Evolutionary conservation across 495 filamentous ascomycete genomes (phyloP).

Genomic region (Hyaloscypha hepaticicola): DNA sequence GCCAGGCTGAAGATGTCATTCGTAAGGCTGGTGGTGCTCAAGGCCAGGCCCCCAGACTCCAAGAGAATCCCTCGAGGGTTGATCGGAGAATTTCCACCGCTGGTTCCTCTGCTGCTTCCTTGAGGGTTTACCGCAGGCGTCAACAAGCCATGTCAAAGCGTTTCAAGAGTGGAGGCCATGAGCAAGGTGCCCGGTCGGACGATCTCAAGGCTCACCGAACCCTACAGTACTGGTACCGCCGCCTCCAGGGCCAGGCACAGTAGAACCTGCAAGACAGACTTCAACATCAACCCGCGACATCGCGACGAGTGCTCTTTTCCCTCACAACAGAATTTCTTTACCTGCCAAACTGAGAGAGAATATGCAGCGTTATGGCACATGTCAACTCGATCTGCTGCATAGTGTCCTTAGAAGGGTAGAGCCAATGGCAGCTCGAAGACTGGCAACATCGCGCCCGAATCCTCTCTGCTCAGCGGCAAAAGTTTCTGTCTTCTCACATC

Average conservation of each 20-base stretch:
- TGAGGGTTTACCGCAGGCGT: constrained; percentile 20
- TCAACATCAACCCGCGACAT: neutral
- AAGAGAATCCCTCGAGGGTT: constrained; percentile 2
- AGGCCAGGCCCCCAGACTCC: neutral
- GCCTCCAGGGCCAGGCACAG: neutral
- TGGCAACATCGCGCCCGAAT: constrained; percentile 7
- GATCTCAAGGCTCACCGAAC: constrained; percentile 21
- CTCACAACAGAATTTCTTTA: constrained; percentile 1
- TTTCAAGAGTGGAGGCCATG: neutral
- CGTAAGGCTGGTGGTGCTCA: constrained; percentile 14
- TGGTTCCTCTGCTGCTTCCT: constrained; percentile 11
- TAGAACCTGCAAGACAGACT: neutral
- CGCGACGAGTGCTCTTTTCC: neutral
- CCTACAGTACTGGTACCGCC: too few species aligned
- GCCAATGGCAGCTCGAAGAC: constrained; percentile 5
- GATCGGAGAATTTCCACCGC: constrained; percentile 25
- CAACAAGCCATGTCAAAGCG: constrained; percentile 7
- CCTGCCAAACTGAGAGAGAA: neutral
- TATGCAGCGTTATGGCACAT: constrained; percentile 17
- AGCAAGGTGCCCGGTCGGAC: constrained; percentile 19
- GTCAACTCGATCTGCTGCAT: constrained; percentile 3
- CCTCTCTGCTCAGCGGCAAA: constrained; percentile 19
- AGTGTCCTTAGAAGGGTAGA: neutral
- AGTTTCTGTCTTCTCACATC: constrained; percentile 12
- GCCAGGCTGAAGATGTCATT: constrained; percentile 25